These are phyloP conservation scores for Podospora tetraspora DNA, from an alignment of 495 filamentous ascomycete species.

Conservation along the genomic window DNA sequence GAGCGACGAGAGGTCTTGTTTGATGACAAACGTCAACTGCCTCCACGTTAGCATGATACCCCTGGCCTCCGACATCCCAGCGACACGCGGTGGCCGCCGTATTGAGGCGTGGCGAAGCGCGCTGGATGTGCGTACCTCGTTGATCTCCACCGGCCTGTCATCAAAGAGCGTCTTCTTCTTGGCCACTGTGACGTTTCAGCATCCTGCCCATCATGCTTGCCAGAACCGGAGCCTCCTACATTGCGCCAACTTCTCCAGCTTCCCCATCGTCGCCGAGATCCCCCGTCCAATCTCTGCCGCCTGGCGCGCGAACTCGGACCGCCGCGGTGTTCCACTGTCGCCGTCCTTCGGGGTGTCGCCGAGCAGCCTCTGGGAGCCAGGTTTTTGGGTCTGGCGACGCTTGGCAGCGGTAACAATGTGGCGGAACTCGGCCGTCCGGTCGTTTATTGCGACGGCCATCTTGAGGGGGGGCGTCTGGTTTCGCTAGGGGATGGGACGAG, in stretches of 20 bases:
- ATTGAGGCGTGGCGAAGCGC: neutral
- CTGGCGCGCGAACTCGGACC: slow-evolving; percentile 79
- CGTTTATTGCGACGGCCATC: slow-evolving; percentile 78
- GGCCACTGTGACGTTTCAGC: slow-evolving; percentile 55
- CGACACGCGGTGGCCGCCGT: neutral
- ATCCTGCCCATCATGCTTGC: neutral
- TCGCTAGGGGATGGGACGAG: neutral
- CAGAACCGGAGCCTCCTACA: slow-evolving; percentile 42
- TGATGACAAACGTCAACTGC: slow-evolving; percentile 63
- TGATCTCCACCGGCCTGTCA: slow-evolving; percentile 92
- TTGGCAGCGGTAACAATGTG: slow-evolving; percentile 81
- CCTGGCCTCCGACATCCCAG: neutral
- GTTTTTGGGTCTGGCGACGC: slow-evolving; percentile 63
- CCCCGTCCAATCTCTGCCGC: slow-evolving; percentile 87
- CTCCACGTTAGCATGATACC: slow-evolving; percentile 4
- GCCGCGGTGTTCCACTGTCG: slow-evolving; percentile 41
- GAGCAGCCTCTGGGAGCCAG: slow-evolving; percentile 70
- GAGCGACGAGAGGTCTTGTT: slow-evolving; percentile 87
- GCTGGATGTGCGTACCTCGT: slow-evolving; percentile 62
- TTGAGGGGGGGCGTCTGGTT: slow-evolving; percentile 10
- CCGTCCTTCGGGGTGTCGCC: slow-evolving; percentile 64
- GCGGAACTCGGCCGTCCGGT: slow-evolving; percentile 91
- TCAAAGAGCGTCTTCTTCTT: slow-evolving; percentile 97
- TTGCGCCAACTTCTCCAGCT: slow-evolving; percentile 86
- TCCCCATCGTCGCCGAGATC: slow-evolving; percentile 88